phyloP scores from a whole-genome alignment of 176 grass and related monocot genomes.

The Thinopyrum elongatum region DNA sequence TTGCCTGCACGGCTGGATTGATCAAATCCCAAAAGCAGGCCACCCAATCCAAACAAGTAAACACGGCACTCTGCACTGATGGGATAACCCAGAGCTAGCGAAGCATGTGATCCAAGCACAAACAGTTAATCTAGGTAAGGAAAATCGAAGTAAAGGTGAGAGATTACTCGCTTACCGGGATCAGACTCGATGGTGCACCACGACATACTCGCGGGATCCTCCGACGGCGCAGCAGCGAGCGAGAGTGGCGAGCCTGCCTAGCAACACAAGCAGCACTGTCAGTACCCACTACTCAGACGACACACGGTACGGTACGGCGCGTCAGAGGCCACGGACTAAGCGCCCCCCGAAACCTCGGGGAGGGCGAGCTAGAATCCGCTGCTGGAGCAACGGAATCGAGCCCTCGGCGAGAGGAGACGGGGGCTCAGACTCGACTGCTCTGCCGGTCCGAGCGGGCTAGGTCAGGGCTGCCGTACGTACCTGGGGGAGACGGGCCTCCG shows the following conservation, averaged over 20 bases:
- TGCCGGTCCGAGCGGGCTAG: neutral
- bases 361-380: neutral
- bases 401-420: neutral
- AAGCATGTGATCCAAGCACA: neutral
- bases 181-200: slow-evolving; percentile 99
- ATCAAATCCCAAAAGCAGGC: neutral
- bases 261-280: neutral
- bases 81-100: neutral
- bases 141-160: neutral
- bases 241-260: neutral
- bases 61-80: neutral
- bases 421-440: neutral
- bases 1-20: neutral
- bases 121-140: neutral
- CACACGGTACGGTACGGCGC: neutral
- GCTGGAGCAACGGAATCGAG: neutral
- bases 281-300: neutral
- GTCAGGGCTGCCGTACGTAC: neutral
- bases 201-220: slow-evolving; percentile 53
- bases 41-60: neutral
- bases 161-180: slow-evolving; percentile 46
- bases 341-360: neutral
- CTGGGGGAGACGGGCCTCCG: neutral
- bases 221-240: neutral
- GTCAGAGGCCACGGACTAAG: neutral